Base-by-base conservation (phyloP, 2,329 filamentous ascomycete genomes). In the Aspergillus aculeatus region DNA sequence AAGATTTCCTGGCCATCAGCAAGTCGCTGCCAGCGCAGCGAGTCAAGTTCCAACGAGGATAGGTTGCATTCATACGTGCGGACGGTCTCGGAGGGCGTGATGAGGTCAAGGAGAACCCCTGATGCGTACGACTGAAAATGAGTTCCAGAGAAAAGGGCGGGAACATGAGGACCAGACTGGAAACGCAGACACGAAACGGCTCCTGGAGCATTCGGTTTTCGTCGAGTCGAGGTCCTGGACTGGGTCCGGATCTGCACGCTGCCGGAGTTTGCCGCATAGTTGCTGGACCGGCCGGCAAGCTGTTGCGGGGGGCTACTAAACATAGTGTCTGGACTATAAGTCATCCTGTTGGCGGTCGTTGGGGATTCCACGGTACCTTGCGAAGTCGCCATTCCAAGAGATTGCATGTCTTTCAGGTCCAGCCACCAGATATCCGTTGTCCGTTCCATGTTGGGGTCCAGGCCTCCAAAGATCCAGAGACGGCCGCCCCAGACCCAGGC, bases 101-200 rank as follows among this genome's bases (percentile, higher is more conserved):
- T 90, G 71, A 99, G 94, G 73, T 99, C 95, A 38, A 99, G 86
- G 50, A 99, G 84, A 29, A 91, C 93, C 5, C 93, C 93, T 0
- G 94, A 96, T 7, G 92, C 94, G 74, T 96, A 97, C 48, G 94
- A 88, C 73, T 99, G 95, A 71, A 96, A 99, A 75, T 99, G 95
- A 59, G 90, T 94, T 16, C 95, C 95, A 4, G 92, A 90, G 51
- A 91, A 90, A 74, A 98, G 91, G 2, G 90, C 90, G 0, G 95
- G 94, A 16, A 96, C 86, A 72, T 92, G 90, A 4, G 89, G 86
- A 4, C 94, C 94, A 24, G 90, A 92, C 58, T 95, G 85, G 72
- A 99, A 99, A 69, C 92, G 94, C 53, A 97, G 82, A 7, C 91
- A 90, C 9, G 93, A 96, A 60, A 97, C 95, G 7, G 92, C 86